Base-by-base conservation (phyloP, 805 yeast species). In the Sugiyamaella boreocaroliniensis region DNA sequence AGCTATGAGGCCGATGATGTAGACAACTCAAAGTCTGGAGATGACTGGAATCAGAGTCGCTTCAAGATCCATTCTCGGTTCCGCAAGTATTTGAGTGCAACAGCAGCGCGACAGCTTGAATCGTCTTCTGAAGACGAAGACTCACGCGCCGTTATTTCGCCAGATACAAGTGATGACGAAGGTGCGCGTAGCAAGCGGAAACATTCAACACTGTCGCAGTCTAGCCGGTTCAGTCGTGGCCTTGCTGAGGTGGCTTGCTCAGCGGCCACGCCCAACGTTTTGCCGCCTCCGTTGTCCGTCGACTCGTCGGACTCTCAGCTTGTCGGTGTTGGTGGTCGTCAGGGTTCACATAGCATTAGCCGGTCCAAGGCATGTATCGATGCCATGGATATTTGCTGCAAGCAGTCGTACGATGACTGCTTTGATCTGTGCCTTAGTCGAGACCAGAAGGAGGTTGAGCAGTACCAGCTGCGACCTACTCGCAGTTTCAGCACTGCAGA, bases 401-500 rank as follows among this genome's bases (percentile, higher is more conserved):
- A 45, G 34, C 48, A 32, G 16, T 20, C 48, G 12, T 18, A 6
- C 8, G 48, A 45, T 45, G 48, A 45, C 34, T 45, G 48, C 29
- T 10, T 45, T 12, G 20, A 47, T 19, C 37, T 32, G 37, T 32
- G 37, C 37, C 37, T 32, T 10, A 4, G 37, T 4, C n/a, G 26
- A n/a, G 54, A 50, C 20, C 32, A 40, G 12, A 41, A 43, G 16
- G 37, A 48, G 11, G 34, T 53, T 32, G 42, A 18, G 19, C 12
- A 15, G 18, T 54, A 49, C 46, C 20, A 48, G 40, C 50, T 56
- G 14, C 43, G 57, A n/a, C 51, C 55, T 22, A 51, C 53, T n/a
- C 53, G 54, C 20, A 50, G 55, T 19, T 57, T 57, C 34, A 43
- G 55, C 29, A 20, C 41, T 2, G 52, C 55, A 15, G 57, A 55